phyloP scores from a whole-genome alignment of 352 stramenopile species.

The Blastocystis sp. region DNA sequence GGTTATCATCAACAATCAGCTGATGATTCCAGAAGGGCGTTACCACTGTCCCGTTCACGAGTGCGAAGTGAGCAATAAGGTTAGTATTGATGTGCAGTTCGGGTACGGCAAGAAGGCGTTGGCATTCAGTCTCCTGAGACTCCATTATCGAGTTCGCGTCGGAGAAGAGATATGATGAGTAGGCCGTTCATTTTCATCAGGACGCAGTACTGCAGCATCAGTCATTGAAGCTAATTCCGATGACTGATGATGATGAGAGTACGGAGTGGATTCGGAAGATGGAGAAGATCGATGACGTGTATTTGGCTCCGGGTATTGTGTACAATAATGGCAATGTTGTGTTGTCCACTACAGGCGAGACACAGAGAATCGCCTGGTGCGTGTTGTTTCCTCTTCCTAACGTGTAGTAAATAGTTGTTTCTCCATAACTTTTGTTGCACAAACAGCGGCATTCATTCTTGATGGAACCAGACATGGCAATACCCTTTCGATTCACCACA shows the following conservation, averaged over 20 bases:
- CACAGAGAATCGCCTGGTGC: neutral
- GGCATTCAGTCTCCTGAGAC: neutral
- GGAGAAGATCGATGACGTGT: neutral
- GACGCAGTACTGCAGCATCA: too few species aligned
- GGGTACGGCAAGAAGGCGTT: constrained; percentile 17
- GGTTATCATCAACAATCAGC: constrained; percentile 19
- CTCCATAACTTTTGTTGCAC: neutral
- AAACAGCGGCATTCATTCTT: constrained; percentile 15
- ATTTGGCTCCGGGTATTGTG: neutral
- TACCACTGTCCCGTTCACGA: constrained; percentile 58
- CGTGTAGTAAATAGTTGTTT: neutral
- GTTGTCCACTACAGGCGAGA: constrained; percentile 1
- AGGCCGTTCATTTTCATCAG: too few species aligned
- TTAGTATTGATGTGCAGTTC: neutral
- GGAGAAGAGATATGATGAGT: too few species aligned
- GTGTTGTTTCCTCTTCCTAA: neutral
- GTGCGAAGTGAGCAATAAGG: neutral
- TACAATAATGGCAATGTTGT: constrained; percentile 70
- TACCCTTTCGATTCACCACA: constrained; percentile 30
- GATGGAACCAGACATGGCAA: neutral
- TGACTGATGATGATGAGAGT: too few species aligned
- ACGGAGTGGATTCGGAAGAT: neutral
- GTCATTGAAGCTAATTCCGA: too few species aligned
- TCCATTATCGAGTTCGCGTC: neutral
- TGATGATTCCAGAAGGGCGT: constrained; percentile 4